Conservation (phyloP, 352 stramenopile genomes). For the Paralagenidium karlingii region DNA sequence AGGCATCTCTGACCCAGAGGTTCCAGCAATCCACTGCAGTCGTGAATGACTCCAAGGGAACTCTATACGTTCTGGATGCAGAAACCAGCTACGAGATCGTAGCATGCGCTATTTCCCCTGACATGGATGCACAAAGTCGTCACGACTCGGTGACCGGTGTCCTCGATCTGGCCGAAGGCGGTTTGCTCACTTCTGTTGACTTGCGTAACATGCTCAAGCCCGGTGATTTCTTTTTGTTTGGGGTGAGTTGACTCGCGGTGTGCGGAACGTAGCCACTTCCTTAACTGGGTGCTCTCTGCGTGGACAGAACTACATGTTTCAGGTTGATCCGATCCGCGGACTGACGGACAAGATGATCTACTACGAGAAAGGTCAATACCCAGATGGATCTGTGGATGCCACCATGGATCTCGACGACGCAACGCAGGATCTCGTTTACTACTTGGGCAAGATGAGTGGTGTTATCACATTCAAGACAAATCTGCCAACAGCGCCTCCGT, state of each 20-base stretch:
- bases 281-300: no score
- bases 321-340: constrained; percentile 12
- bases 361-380: no score
- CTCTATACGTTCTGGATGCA: constrained; percentile 22
- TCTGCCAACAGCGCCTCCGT: constrained; percentile 14
- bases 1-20: not conserved
- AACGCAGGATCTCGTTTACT: constrained; percentile 5
- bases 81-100: constrained; percentile 43
- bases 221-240: no score
- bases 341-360: not conserved
- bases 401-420: constrained; percentile 6
- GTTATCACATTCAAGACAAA: constrained; percentile 19
- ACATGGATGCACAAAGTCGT: no score
- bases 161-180: no score
- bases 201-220: no score
- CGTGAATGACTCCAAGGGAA: constrained; percentile 5
- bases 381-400: no score
- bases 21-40: not conserved
- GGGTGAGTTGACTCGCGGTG: no score
- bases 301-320: constrained; percentile 35
- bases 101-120: constrained; percentile 12
- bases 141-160: no score
- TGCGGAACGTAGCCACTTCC: no score
- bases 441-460: constrained; percentile 14
- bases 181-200: no score